Evolutionary conservation across 2,329 filamentous ascomycete genomes (phyloP), one percentile per base, ranked within the genome.

Genomic region (Talaromyces pinophilus): DNA sequence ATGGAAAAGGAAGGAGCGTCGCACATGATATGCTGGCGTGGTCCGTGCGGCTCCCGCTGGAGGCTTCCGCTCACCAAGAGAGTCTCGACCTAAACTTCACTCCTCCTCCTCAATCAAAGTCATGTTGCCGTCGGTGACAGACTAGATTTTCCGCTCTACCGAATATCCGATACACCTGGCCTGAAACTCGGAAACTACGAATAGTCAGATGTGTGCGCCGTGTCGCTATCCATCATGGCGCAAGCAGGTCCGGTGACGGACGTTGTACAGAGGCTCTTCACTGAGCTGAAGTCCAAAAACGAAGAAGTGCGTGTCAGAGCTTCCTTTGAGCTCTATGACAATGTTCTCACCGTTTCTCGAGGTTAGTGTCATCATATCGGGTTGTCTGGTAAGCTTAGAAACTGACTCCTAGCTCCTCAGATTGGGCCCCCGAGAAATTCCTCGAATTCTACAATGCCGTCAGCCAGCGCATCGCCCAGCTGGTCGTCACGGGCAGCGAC

Each of bases 401-500:
- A 44, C 50, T 42, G 8, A n/a, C 44, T 30, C n/a, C 1, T 19
- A 44, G 40, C 42, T 52, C 35, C 40, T 19, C 73, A 90, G 95
- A 98, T 80, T 87, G 95, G 75, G 87, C 87, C 28, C 86, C 90
- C 63, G 92, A 95, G 75, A 88, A 90, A 69, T 98, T 98, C 79
- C 80, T 84, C 67, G 84, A 86, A 70, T 90, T 88, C 77, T 91
- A 91, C 76, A 87, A 86, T 74, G 83, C 87, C 65, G 85, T 91
- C 69, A 90, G 87, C 74, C 81, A 83, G 71, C 86, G 86, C 66
- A 89, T 92, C 72, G 87, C 87, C 64, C 82, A 85, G 70, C 85
- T 98, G 70, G 92, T 96, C 68, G 88, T 92, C 59, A 92, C 94
- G 77, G 92, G 93, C 69, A 90, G 87, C 80, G 93, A 97, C 77